phyloP scores from a whole-genome alignment of 805 yeast species.

The Cyberlindnera saturnus region DNA sequence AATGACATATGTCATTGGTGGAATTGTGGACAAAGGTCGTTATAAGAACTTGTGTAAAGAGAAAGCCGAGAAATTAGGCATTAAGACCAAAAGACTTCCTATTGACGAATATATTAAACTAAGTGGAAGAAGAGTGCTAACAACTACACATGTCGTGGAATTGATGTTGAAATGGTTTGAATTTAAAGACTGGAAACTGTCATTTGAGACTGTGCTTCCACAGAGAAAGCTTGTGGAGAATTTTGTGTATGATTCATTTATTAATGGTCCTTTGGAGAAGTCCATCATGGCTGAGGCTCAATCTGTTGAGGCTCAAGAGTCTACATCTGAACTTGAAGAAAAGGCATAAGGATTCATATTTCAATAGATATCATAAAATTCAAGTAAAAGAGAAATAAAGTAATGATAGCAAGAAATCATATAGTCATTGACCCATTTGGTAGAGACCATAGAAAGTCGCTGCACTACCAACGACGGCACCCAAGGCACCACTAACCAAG shows the following conservation, averaged over 20 bases:
- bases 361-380: neutral
- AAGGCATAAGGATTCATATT: neutral
- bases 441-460: constrained; percentile 3
- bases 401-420: neutral
- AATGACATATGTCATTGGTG: constrained; percentile 83
- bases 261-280: constrained; percentile 1
- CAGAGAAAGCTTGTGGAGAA: constrained; percentile 46
- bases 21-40: constrained; percentile 93
- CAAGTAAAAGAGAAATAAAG: neutral
- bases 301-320: neutral
- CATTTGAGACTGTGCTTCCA: constrained; percentile 86
- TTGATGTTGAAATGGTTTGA: constrained; percentile 78
- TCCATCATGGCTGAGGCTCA: neutral
- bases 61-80: constrained; percentile 71
- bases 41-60: constrained; percentile 73
- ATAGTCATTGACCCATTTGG: neutral
- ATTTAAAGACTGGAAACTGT: constrained; percentile 71
- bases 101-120: constrained; percentile 78
- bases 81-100: constrained; percentile 75
- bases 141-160: constrained; percentile 94
- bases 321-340: neutral
- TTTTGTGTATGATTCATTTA: constrained; percentile 1
- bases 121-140: constrained; percentile 82
- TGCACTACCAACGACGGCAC: constrained; percentile 3
- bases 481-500: constrained; percentile 1